A percentile compares a stretch with the other conserved stretches of the same genome.
Evolutionary conservation across 345 rosid species (phyloP).

Genomic region (Sisymbrium altissimum): DNA sequence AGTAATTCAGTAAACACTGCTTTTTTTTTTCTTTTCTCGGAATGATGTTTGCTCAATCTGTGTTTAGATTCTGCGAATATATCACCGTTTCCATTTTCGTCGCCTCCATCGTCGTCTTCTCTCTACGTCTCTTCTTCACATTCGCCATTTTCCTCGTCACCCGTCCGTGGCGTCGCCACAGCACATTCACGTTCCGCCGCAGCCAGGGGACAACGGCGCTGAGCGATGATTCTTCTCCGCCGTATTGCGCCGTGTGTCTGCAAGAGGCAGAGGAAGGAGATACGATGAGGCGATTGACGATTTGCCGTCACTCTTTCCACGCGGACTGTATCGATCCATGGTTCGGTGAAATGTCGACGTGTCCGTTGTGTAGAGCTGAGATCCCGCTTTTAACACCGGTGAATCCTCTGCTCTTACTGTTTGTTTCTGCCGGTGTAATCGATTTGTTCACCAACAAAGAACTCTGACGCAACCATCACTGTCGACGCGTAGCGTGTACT

Average conservation of each 20-base stretch:
- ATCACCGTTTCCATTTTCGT: neutral
- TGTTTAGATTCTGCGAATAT: neutral
- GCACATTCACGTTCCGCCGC: slow-evolving; percentile 21
- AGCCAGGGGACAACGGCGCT: neutral
- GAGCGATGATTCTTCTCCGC: neutral
- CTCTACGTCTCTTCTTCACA: slow-evolving; percentile 14
- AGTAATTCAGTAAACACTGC: neutral
- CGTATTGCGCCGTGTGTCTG: slow-evolving; percentile 38
- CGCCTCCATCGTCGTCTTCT: slow-evolving; percentile 1
- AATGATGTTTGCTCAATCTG: neutral
- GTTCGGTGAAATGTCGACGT: slow-evolving; percentile 31
- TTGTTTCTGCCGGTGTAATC: slow-evolving; percentile 17
- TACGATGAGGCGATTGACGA: slow-evolving; percentile 30
- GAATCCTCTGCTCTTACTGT: slow-evolving; percentile 15
- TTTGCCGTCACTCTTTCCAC: slow-evolving; percentile 50
- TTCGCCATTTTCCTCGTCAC: neutral
- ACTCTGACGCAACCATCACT: neutral
- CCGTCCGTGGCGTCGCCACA: slow-evolving; percentile 25
- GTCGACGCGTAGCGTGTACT: neutral
- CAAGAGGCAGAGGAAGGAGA: slow-evolving; percentile 38
- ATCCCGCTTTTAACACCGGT: slow-evolving; percentile 8
- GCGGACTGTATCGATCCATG: slow-evolving; percentile 43
- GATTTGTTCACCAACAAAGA: neutral
- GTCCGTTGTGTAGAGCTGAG: slow-evolving; percentile 46
- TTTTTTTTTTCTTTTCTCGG: too few relatives aligned